Evolutionary conservation across 176 grass and related monocot genomes (phyloP).

Genomic region (Oryza coarctata): DNA sequence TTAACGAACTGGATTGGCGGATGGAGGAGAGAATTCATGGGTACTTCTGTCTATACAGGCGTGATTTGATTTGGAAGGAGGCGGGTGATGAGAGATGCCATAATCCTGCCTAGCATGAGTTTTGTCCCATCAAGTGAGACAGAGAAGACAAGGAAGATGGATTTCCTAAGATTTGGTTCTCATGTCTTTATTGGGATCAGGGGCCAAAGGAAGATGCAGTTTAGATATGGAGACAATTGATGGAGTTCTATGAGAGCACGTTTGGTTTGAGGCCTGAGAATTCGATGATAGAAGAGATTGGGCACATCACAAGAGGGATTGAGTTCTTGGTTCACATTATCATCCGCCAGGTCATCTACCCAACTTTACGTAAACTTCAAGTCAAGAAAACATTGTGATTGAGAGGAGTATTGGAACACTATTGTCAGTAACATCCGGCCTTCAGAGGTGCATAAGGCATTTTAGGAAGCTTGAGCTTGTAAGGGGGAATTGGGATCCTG

Average conservation of each 20-base stretch:
- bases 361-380: conserved; percentile 79
- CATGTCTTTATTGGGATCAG: conserved; percentile 85
- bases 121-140: conserved; percentile 68
- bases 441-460: conserved; percentile 76
- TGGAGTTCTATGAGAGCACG: conserved; percentile 71
- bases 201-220: conserved; percentile 72
- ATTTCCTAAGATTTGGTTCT: conserved; percentile 78
- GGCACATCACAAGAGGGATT: conserved; percentile 90
- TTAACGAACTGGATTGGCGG: conserved; percentile 81
- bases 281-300: conserved; percentile 76
- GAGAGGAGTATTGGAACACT: conserved; percentile 85
- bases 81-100: conserved; percentile 62
- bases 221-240: conserved; percentile 54
- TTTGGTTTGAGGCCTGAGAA: conserved; percentile 83
- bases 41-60: conserved; percentile 74
- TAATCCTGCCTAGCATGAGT: conserved; percentile 94
- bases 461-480: conserved; percentile 95
- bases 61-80: conserved; percentile 80
- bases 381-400: conserved; percentile 70
- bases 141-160: conserved; percentile 86
- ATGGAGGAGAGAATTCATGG: conserved; percentile 76
- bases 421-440: conserved; percentile 75
- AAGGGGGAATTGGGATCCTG: conserved; percentile 85
- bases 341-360: conserved; percentile 76
- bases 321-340: conserved; percentile 97